Conservation (phyloP, 352 stramenopile species). For the Phytopythium oedochilum region DNA sequence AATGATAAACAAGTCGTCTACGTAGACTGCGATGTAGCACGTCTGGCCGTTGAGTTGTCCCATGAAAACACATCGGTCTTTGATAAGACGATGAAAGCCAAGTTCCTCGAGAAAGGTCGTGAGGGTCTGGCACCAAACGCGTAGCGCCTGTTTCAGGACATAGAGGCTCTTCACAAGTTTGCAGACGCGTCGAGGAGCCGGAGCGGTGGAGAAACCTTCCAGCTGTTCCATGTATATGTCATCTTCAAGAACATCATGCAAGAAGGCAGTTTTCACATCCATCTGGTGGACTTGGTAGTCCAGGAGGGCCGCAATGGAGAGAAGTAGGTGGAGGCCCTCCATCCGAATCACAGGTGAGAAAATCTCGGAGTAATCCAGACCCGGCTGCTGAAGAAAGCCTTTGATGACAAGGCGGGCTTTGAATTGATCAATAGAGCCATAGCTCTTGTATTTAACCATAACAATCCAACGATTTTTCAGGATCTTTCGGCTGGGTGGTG, state of each 20-base stretch:
- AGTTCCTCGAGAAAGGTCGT: neutral
- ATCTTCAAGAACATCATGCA: slow-evolving; percentile 12
- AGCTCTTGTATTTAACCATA: slow-evolving; percentile 8
- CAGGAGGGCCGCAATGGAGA: slow-evolving; percentile 2
- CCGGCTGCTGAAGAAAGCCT: neutral
- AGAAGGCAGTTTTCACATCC: slow-evolving; percentile 23
- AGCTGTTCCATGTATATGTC: slow-evolving; percentile 17
- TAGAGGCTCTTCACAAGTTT: too few species aligned
- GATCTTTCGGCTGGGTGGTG: neutral
- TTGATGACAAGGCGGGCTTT: slow-evolving; percentile 3
- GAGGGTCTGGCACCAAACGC: slow-evolving; percentile 5
- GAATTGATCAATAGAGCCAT: slow-evolving; percentile 6
- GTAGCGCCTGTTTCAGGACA: too few species aligned
- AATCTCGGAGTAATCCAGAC: neutral
- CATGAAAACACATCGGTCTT: slow-evolving; percentile 8
- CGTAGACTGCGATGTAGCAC: slow-evolving; percentile 7
- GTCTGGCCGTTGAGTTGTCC: neutral
- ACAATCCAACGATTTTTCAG: slow-evolving; percentile 7
- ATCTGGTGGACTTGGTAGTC: slow-evolving; percentile 18
- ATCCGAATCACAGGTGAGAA: neutral
- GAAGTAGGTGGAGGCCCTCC: slow-evolving; percentile 11
- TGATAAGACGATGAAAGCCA: slow-evolving; percentile 4
- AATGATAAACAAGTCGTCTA: slow-evolving; percentile 6
- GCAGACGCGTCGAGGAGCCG: too few species aligned
- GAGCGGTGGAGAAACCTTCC: neutral